Evolutionary conservation across 2,329 filamentous ascomycete species (phyloP), one percentile per base, ranked within the genome.

Genomic region (Aureobasidium musti): DNA sequence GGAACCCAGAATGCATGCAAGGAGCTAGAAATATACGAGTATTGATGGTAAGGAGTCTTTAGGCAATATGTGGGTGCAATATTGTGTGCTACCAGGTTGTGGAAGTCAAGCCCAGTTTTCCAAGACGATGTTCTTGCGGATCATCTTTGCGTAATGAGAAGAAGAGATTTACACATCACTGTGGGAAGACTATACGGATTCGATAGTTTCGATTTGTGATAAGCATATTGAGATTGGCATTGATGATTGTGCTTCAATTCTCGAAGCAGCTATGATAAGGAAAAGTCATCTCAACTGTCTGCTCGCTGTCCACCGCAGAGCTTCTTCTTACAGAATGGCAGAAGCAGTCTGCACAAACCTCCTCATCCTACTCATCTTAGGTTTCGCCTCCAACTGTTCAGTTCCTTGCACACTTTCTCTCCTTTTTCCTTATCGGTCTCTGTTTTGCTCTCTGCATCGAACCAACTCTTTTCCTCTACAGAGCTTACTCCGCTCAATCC

Each of bases 331-430:
- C 28, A 71, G 47, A 23, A 70, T 69, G 19, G 70, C 68, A 41
- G 69, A 69, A 41, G 72, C 72, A 50, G 70, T 73, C 63, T 72
- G 71, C 52, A 74, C 69, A 26, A 71, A 63, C 43, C 70, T 65
- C 30, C 70, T 65, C 63, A 73, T 66, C 67, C 69, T 71, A 19
- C 60, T 63, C 60, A 63, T 63, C n/a, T n/a, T 53, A 14, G 52
- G 41, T 35, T 66, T 66, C 17, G 41, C 23, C 23, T 59, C 49
- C 0, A 49, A 8, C 23, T 26, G 41, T n/a, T 35, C 30, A 23
- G 50, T 33, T 6, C 37, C 45, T 45, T 60, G 50, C 30, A 50
- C 11, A 30, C 47, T 50, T 10, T 10, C 19, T 19, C 6, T 21
- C 6, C 23, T 59, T 53, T 53, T 19, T 11, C 28, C 5, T 33